Evolutionary conservation across 805 yeast species (phyloP).

Genomic region (Kodamaea kakaduensis): DNA sequence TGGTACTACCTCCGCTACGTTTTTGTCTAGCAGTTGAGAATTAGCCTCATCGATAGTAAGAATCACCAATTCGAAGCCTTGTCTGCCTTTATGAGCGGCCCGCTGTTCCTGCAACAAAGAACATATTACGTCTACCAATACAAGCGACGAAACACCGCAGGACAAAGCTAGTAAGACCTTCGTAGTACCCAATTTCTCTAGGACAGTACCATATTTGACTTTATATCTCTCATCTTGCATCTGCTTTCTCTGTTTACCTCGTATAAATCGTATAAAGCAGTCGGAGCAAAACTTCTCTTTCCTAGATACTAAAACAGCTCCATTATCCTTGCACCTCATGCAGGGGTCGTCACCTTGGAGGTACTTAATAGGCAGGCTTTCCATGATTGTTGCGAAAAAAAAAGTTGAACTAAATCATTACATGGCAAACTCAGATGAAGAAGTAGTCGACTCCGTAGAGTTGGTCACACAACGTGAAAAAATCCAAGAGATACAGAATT

Average conservation of each 20-base stretch:
- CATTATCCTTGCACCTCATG: conserved; percentile 46
- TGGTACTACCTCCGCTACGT: conserved; percentile 16
- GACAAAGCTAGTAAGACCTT: conserved; percentile 60
- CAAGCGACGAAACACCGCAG: conserved; percentile 64
- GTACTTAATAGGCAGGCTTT: conserved; percentile 14
- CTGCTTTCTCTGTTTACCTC: conserved; percentile 76
- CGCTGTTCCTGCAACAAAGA: conserved; percentile 61
- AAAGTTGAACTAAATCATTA: neutral
- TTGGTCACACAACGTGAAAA: neutral
- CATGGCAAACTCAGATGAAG: conserved; percentile 1
- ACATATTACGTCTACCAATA: conserved; percentile 61
- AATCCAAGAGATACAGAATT: neutral
- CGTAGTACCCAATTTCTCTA: conserved; percentile 30
- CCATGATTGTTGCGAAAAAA: neutral
- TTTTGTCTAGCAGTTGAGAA: conserved; percentile 15
- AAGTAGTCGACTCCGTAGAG: conserved; percentile 1
- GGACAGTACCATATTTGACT: conserved; percentile 54
- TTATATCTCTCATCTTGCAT: conserved; percentile 71
- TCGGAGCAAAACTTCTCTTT: conserved; percentile 60
- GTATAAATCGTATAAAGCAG: conserved; percentile 71
- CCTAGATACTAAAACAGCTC: conserved; percentile 47
- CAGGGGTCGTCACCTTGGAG: conserved; percentile 27
- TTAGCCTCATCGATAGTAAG: conserved; percentile 43
- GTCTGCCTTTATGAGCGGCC: conserved; percentile 55
- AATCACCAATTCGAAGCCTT: conserved; percentile 62